Base-by-base conservation (phyloP, 2,329 filamentous ascomycete genomes). In the Plectosphaerella cucumerina region DNA sequence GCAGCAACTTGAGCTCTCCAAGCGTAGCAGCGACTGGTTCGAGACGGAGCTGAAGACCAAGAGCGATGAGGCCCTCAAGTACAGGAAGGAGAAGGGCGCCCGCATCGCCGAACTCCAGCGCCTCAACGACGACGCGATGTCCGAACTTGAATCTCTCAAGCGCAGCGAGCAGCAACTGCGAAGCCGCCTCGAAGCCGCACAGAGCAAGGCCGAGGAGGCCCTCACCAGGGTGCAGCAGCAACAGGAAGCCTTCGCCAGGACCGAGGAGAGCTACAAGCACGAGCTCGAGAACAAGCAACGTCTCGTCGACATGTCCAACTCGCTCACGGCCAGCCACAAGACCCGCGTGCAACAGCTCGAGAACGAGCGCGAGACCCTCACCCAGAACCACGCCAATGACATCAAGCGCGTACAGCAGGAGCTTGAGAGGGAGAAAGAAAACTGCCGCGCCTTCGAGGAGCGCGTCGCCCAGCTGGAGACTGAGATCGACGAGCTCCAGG, bases 21-120 rank as follows among this genome's bases (percentile, higher is more conserved):
- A 90, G 65, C 88, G 87, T 62, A 96, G 91, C 72, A 89, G 90
- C 57, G 93, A 97, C 60, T 99, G 91, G 89, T 87, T 94, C 50
- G 90, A 97, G 63, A 85, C 80, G 41, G 94, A 99, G 68, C 80
- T 97, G 20, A 93, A 96, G 73, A 92, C 89, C 1, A 96, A 96
- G 72, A 86, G 82, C 55, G 82, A 86, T 9, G 94, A 99, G 65
- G 85, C 90, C 45, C 81, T 93, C 58, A 96, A 92, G 63, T 93
- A 89, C 69, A 85, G 94, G 56, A 97, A 96, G 65, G 94, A 99
- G 65, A 97, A 97, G 77, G 89, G 89, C 56, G 86, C 90, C 2
- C 87, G 89, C 37, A 90, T 97, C 59, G 82, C 91, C 9, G 89
- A 95, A 62, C 81, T 99, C 23, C 89, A 97, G 68, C 88, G 91